Evolutionary conservation across 257 asterid species (phyloP).

Genomic region (Ilex asprella): DNA sequence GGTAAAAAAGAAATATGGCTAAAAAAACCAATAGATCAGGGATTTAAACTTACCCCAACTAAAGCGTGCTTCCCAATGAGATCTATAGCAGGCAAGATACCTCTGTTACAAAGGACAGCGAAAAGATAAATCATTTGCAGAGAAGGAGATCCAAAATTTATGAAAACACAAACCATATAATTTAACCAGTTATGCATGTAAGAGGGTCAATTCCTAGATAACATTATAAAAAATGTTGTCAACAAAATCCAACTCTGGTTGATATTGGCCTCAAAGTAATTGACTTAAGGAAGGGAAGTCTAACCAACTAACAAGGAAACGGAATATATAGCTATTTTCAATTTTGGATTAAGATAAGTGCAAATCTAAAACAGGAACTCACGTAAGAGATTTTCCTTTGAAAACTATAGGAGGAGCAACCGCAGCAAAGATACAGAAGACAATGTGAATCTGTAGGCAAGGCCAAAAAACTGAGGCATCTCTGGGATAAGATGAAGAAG

Average conservation of each 20-base stretch:
- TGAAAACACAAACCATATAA: neutral
- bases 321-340: too few relatives aligned
- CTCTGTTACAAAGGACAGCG: constrained; percentile 37
- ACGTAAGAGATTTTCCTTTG: constrained; percentile 11
- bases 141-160: neutral
- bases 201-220: neutral
- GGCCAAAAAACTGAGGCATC: constrained; percentile 11
- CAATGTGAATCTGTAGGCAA: constrained; percentile 18
- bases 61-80: constrained; percentile 60
- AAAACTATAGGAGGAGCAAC: constrained; percentile 12
- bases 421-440: neutral
- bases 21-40: neutral
- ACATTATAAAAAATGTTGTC: neutral
- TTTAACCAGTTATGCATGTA: neutral
- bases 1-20: neutral
- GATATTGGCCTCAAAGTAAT: too few relatives aligned
- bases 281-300: too few relatives aligned
- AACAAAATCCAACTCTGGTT: too few relatives aligned
- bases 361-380: neutral
- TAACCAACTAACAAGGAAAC: too few relatives aligned
- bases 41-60: constrained; percentile 71
- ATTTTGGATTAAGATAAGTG: neutral
- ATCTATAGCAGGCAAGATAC: constrained; percentile 93
- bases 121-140: neutral
- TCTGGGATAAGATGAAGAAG: neutral